These are phyloP conservation scores for Simmondsia chinensis DNA, from an alignment of 148 eudicot species.

Conservation along the genomic window DNA sequence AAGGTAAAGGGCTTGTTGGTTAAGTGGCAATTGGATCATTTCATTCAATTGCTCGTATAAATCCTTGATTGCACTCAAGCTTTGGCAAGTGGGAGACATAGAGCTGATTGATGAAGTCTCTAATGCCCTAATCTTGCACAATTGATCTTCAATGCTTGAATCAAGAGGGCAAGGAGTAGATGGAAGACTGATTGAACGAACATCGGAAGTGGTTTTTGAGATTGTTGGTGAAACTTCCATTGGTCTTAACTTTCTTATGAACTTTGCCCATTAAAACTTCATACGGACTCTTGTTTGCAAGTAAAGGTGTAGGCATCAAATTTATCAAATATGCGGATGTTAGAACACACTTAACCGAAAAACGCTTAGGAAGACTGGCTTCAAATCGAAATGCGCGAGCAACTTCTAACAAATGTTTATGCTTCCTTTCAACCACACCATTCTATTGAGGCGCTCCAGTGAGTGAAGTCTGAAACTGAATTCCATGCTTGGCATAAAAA, in stretches of 20 bases:
- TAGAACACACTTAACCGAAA: too few relatives aligned
- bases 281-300: too few relatives aligned
- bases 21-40: constrained; percentile 12
- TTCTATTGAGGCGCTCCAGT: too few relatives aligned
- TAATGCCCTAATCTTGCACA: constrained; percentile 15
- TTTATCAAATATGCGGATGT: neutral
- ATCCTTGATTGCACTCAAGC: constrained; percentile 13
- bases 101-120: constrained; percentile 9
- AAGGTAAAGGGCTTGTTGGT: constrained; percentile 12
- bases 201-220: constrained; percentile 13
- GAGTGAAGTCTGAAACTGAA: too few relatives aligned
- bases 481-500: too few relatives aligned
- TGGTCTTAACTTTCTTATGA: neutral
- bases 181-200: constrained; percentile 33
- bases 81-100: constrained; percentile 14
- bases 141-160: constrained; percentile 16
- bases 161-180: constrained; percentile 21
- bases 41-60: constrained; percentile 25
- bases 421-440: too few relatives aligned
- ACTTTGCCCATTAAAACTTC: neutral
- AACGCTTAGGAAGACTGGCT: neutral
- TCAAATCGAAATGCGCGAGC: too few relatives aligned
- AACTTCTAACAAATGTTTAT: too few relatives aligned
- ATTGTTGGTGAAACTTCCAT: constrained; percentile 3
- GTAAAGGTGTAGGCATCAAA: neutral